Evolutionary conservation across 192 early-diverging fungal species (phyloP).

Genomic region (Backusella mclennaniae): DNA sequence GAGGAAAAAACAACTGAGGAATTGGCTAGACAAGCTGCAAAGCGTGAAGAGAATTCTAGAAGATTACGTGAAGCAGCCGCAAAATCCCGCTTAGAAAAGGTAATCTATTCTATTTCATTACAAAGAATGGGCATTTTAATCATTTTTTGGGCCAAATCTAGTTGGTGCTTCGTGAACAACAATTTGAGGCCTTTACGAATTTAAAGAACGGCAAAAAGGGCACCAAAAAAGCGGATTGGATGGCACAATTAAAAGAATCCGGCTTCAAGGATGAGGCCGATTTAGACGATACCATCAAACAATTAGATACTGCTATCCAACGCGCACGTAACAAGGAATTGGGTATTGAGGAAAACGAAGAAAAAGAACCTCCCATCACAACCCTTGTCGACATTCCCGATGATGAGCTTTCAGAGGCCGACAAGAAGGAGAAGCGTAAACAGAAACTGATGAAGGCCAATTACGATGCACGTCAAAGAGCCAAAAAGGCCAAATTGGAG

Average conservation of each 20-base stretch:
- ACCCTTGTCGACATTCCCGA: slow-evolving; percentile 79
- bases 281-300: slow-evolving; percentile 71
- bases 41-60: slow-evolving; percentile 67
- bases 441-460: slow-evolving; percentile 77
- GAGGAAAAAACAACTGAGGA: slow-evolving; percentile 84
- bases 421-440: slow-evolving; percentile 82
- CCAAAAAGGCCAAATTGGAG: slow-evolving; percentile 72
- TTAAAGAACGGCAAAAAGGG: slow-evolving; percentile 43
- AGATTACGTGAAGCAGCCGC: slow-evolving; percentile 81
- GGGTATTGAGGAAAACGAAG: slow-evolving; percentile 76
- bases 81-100: slow-evolving; percentile 80
- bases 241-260: slow-evolving; percentile 53
- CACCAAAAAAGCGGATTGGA: slow-evolving; percentile 50
- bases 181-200: slow-evolving; percentile 57
- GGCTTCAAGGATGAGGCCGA: slow-evolving; percentile 72
- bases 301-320: slow-evolving; percentile 61
- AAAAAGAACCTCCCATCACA: slow-evolving; percentile 70
- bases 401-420: slow-evolving; percentile 71
- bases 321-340: slow-evolving; percentile 77
- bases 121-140: background rate
- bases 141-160: background rate
- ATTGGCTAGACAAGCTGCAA: slow-evolving; percentile 62
- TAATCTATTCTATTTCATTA: slow-evolving; percentile 15
- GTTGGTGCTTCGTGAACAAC: slow-evolving; percentile 66
- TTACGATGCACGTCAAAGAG: slow-evolving; percentile 72